These are phyloP conservation scores for Trametes gibbosa DNA, from an alignment of 768 basidiomycete species.

Conservation along the genomic window DNA sequence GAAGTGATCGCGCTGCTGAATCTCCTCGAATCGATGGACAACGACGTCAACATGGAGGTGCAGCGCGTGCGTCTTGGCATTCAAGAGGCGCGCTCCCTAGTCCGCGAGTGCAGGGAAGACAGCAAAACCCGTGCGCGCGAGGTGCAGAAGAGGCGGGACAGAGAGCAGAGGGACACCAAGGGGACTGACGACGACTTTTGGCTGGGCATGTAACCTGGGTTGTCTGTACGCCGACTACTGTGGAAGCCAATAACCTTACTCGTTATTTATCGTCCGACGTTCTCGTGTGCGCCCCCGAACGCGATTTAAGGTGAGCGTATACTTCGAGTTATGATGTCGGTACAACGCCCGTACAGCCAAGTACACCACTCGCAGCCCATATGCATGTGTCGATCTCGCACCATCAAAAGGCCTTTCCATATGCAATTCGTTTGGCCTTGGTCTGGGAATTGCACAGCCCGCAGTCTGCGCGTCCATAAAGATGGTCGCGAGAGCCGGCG, in stretches of 20 bases:
- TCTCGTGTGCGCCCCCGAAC: too few relatives aligned
- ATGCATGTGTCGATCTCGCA: neutral
- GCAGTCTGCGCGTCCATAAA: neutral
- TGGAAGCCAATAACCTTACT: too few relatives aligned
- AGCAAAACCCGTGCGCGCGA: slow-evolving; percentile 7
- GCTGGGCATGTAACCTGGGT: slow-evolving; percentile 17
- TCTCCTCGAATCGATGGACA: slow-evolving; percentile 35
- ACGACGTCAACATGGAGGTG: slow-evolving; percentile 31
- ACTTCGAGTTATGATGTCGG: too few relatives aligned
- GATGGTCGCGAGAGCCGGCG: neutral
- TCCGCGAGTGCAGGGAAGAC: slow-evolving; percentile 21
- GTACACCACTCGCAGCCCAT: too few relatives aligned
- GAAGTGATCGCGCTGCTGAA: slow-evolving; percentile 32
- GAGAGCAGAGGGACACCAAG: slow-evolving; percentile 25
- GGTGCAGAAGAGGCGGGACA: slow-evolving; percentile 13
- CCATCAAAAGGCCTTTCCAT: neutral
- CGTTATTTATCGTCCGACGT: too few relatives aligned
- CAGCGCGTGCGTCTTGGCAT: slow-evolving; percentile 28
- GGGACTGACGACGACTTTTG: slow-evolving; percentile 28
- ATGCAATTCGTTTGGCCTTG: neutral
- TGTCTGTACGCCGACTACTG: neutral
- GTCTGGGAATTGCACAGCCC: neutral
- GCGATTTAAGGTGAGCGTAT: too few relatives aligned
- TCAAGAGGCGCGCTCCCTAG: slow-evolving; percentile 23
- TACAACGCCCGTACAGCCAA: too few relatives aligned